A percentile compares a stretch with the other conserved stretches of the same genome.
These are phyloP conservation scores for Aspergillus awamori DNA, from an alignment of 2,329 filamentous ascomycete species.

Conservation along the genomic window DNA sequence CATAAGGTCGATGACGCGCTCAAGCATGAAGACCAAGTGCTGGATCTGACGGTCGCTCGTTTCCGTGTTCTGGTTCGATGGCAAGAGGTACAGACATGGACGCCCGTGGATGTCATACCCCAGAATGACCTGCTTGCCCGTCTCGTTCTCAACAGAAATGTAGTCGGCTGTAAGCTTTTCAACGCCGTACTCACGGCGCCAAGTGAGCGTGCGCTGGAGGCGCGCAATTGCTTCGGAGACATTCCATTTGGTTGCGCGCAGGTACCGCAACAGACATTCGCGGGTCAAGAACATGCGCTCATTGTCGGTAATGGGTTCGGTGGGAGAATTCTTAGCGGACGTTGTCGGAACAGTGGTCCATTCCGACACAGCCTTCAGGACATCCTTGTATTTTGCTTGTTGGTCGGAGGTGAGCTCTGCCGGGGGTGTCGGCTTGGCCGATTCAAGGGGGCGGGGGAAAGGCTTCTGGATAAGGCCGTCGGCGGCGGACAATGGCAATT, in stretches of 20 bases:
- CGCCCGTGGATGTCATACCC: slow-evolving; percentile 84
- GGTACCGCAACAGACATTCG: slow-evolving; percentile 89
- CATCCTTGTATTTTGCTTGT: slow-evolving; percentile 74
- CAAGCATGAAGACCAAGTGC: slow-evolving; percentile 94
- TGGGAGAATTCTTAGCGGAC: slow-evolving; percentile 59
- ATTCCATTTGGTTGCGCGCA: slow-evolving; percentile 91
- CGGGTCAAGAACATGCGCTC: slow-evolving; percentile 90
- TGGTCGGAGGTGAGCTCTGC: slow-evolving; percentile 73
- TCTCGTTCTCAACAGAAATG: slow-evolving; percentile 92
- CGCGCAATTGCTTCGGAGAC: slow-evolving; percentile 74
- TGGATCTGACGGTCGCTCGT: slow-evolving; percentile 83
- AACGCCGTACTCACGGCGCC: slow-evolving; percentile 89
- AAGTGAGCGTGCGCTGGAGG: slow-evolving; percentile 77
- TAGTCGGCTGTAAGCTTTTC: slow-evolving; percentile 75
- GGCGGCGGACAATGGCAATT: slow-evolving; percentile 41
- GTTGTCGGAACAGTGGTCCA: slow-evolving; percentile 73
- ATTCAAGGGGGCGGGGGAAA: slow-evolving; percentile 59
- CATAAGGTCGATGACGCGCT: slow-evolving; percentile 85
- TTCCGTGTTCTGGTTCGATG: slow-evolving; percentile 90
- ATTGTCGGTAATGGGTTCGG: slow-evolving; percentile 69
- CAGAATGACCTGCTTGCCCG: slow-evolving; percentile 87
- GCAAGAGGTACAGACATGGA: slow-evolving; percentile 90
- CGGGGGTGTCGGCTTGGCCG: slow-evolving; percentile 59
- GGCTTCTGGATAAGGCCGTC: slow-evolving; percentile 57
- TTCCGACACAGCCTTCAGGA: slow-evolving; percentile 69